These are phyloP conservation scores for Gaeumannomyces sp. DNA, from an alignment of 2,329 filamentous ascomycete species.

Conservation along the genomic window DNA sequence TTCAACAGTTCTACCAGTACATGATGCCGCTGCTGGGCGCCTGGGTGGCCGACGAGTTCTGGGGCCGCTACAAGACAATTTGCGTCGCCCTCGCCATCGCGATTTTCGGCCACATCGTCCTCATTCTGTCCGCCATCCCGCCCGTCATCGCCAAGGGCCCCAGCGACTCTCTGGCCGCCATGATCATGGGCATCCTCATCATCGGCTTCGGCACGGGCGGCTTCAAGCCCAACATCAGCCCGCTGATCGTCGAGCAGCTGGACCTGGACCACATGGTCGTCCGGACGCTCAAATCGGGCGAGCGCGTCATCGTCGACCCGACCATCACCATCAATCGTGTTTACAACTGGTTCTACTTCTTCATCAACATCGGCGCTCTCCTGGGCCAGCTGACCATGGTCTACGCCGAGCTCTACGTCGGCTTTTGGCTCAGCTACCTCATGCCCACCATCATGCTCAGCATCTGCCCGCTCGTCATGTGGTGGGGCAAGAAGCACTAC, in stretches of 20 bases:
- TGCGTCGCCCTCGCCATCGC: conserved; percentile 53
- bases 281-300: conserved; percentile 45
- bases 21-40: conserved; percentile 30
- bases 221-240: conserved; percentile 69
- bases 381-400: conserved; percentile 50
- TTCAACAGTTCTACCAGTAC: conserved; percentile 49
- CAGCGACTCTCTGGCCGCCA: conserved; percentile 51
- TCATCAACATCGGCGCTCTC: conserved; percentile 55
- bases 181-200: conserved; percentile 53
- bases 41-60: conserved; percentile 44
- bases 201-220: conserved; percentile 61
- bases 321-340: conserved; percentile 56
- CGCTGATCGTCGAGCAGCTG: conserved; percentile 61
- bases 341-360: conserved; percentile 61
- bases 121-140: conserved; percentile 61
- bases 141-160: conserved; percentile 48
- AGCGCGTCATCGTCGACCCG: conserved; percentile 60
- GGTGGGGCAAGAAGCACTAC: conserved; percentile 47
- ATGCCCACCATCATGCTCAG: conserved; percentile 53
- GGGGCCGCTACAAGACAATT: conserved; percentile 65
- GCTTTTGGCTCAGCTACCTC: conserved; percentile 55
- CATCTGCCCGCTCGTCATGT: conserved; percentile 47
- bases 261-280: conserved; percentile 48
- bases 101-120: conserved; percentile 59
- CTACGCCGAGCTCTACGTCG: conserved; percentile 58